A percentile compares a stretch with the other conserved stretches of the same genome.
Evolutionary conservation across 1,139 yeast genomes (phyloP).

Genomic region (Hansenula lynferdii): DNA sequence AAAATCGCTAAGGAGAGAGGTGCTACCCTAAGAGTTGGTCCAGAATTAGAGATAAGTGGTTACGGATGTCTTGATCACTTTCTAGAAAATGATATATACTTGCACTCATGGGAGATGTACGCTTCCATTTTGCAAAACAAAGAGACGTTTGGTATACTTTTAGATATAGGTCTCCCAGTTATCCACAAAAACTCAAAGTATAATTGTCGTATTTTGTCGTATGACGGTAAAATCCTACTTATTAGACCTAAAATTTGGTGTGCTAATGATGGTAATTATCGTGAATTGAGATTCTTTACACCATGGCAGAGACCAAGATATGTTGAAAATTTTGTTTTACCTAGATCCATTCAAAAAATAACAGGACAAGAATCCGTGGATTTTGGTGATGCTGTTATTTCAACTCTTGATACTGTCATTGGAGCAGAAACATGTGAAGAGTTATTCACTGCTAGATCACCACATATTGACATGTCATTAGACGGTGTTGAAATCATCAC

Average conservation of each 20-base stretch:
- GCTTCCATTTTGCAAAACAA: constrained; percentile 63
- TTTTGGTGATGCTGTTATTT: constrained; percentile 87
- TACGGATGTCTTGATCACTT: constrained; percentile 97
- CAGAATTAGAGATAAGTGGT: constrained; percentile 92
- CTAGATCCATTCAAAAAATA: constrained; percentile 55
- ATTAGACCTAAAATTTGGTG: constrained; percentile 90
- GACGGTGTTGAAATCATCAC: constrained; percentile 97
- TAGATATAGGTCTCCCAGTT: constrained; percentile 95
- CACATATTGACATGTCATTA: constrained; percentile 85
- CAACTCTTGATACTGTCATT: constrained; percentile 77
- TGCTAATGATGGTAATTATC: constrained; percentile 96
- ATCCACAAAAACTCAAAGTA: constrained; percentile 83
- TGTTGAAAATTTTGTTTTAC: constrained; percentile 69
- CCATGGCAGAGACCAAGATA: constrained; percentile 85
- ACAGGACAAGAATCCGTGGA: constrained; percentile 64
- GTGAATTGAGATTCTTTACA: constrained; percentile 95
- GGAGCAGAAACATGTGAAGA: constrained; percentile 99
- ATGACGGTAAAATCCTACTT: constrained; percentile 70
- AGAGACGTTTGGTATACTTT: constrained; percentile 67
- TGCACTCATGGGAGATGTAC: constrained; percentile 94
- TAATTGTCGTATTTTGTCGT: constrained; percentile 84
- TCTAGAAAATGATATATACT: constrained; percentile 79
- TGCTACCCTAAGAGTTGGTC: constrained; percentile 89
- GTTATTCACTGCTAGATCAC: constrained; percentile 91
- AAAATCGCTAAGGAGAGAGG: constrained; percentile 66